Evolutionary conservation across 2,329 filamentous ascomycete species (phyloP).

Genomic region (Pestalotiopsis sp.): DNA sequence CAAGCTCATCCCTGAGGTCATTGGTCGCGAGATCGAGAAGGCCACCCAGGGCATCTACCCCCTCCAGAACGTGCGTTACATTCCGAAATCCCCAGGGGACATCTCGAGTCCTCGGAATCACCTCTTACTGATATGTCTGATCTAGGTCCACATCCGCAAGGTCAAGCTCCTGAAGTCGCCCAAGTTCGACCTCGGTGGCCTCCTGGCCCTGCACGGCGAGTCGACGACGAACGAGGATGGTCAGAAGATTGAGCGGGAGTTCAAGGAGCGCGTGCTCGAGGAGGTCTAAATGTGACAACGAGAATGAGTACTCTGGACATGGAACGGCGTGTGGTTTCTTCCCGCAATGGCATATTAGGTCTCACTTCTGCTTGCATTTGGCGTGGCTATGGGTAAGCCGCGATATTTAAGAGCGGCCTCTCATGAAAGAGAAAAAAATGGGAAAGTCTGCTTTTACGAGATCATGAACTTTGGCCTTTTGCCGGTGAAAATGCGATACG

Average conservation of each 20-base stretch:
- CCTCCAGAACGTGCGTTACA: conserved; percentile 84
- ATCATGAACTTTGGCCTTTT: conserved; percentile 18
- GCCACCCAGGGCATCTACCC: conserved; percentile 99
- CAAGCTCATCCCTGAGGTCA: conserved; percentile 99
- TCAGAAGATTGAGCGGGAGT: conserved; percentile 98
- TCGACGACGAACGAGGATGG: conserved; percentile 93
- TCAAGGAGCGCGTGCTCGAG: conserved; percentile 97
- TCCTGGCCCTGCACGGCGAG: conserved; percentile 97
- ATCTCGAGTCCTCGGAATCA: not conserved
- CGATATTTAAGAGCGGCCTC: conserved; percentile 30
- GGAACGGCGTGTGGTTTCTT: conserved; percentile 45
- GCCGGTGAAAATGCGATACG: conserved; percentile 1
- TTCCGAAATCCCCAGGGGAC: conserved; percentile 9
- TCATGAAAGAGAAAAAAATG: conserved; percentile 33
- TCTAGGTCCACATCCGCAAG: conserved; percentile 98
- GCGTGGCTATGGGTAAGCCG: conserved; percentile 42
- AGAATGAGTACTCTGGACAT: conserved; percentile 33
- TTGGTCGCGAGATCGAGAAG: conserved; percentile 99
- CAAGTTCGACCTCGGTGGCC: conserved; percentile 97
- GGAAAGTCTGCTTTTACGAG: conserved; percentile 35
- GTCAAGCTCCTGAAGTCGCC: conserved; percentile 98
- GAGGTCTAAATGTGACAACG: conserved; percentile 70
- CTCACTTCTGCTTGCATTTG: conserved; percentile 50
- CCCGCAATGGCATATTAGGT: conserved; percentile 43
- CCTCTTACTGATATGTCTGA: no score